Base-by-base conservation (phyloP, 306 rosid species). In the Acacia acuminata region DNA sequence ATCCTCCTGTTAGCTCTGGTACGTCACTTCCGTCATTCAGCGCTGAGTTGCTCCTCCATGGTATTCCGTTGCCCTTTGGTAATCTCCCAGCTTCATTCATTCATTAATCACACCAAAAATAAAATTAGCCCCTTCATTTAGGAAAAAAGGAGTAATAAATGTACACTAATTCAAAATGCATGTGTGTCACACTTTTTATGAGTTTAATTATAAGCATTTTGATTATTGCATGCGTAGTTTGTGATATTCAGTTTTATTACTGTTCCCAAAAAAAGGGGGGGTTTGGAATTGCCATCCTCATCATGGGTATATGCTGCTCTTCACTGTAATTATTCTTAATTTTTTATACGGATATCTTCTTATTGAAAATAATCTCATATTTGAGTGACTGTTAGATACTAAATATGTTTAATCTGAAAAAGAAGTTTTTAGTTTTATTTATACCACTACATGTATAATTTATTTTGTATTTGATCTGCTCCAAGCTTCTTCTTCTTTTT, bases 31-130 rank as follows among this genome's bases (percentile, higher is more conserved):
- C 90, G 66, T 88, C 90, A 1, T 15, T 25, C 66, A 85, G 51
- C 7, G 88, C 88, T n/a, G 90, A 88, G 53, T 85, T 74, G 6
- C 84, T 77, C 65, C 88, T 14, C 88, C 90, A 88, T 60, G 80
- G 14, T 77, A 88, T 81, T 7, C 80, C 78, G 40, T 88, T 83
- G 56, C 14, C 55, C 85, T 85, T 85, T 8, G 75, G 60, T 69
- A 88, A 83, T 74, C 25, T 85, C 70, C 90, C 90, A 74, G 90
- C 90, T 88, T 74, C 68, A 82, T 3, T 27, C 81, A 68, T 38
- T 4, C 47, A 69, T 40, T 20, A 20, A 56, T 2, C 4, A 56
- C 53, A 51, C 19, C 30, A 22, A 58, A n/a, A 58, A 10, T 58
- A 22, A 25, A 61, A 61, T 61, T 25, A 25, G 38, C 19, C 19